These are phyloP conservation scores for Prosopis cineraria DNA, from an alignment of 306 rosid species.

Conservation along the genomic window DNA sequence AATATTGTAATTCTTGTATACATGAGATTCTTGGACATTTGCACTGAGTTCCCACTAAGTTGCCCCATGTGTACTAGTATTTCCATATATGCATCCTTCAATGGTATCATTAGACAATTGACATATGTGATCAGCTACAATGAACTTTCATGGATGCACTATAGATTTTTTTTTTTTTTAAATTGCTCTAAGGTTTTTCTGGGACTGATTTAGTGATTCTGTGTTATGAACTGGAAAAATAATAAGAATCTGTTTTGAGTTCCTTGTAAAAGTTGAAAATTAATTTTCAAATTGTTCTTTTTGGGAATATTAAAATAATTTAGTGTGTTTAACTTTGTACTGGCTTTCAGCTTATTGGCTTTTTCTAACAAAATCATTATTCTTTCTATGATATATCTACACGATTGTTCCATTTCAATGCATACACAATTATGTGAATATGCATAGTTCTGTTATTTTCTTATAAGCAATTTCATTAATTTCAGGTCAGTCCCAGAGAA, in stretches of 20 bases:
- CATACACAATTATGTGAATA: background rate
- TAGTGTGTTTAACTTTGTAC: constrained; percentile 9
- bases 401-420: background rate
- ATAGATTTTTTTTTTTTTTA: background rate
- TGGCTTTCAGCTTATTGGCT: constrained; percentile 12
- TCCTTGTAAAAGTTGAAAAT: background rate
- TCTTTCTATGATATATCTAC: background rate
- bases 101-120: constrained; percentile 7
- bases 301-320: background rate
- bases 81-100: constrained; percentile 14
- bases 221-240: background rate
- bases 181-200: constrained; percentile 16
- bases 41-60: constrained; percentile 26
- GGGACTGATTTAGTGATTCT: background rate
- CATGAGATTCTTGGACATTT: constrained; percentile 14
- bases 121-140: constrained; percentile 8
- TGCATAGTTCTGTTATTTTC: background rate
- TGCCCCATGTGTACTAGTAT: background rate
- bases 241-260: background rate
- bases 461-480: constrained; percentile 29
- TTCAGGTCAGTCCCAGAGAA: constrained; percentile 66
- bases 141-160: constrained; percentile 6
- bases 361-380: constrained; percentile 12
- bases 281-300: background rate
- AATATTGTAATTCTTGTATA: constrained; percentile 15